Evolutionary conservation across 2,329 filamentous ascomycete genomes (phyloP).

Genomic region (Arthrobotrys megalospora): DNA sequence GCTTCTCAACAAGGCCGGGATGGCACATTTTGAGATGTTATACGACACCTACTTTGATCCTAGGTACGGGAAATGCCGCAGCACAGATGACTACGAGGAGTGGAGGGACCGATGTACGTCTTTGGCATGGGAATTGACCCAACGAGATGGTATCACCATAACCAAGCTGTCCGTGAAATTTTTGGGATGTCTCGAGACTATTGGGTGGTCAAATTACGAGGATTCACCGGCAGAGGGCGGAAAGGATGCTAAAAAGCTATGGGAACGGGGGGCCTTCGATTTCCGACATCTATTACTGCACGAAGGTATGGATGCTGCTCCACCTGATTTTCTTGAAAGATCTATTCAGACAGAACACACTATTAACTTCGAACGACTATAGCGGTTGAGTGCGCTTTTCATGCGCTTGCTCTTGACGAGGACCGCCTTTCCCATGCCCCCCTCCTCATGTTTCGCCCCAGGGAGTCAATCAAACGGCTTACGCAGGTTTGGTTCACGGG

Average conservation of each 20-base stretch:
- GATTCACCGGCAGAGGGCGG: neutral
- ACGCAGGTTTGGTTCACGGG: slow-evolving; percentile 71
- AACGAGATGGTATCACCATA: slow-evolving; percentile 7
- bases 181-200: slow-evolving; percentile 57
- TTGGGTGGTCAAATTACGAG: slow-evolving; percentile 52
- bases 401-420: slow-evolving; percentile 75
- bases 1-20: slow-evolving; percentile 72
- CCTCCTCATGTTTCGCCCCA: slow-evolving; percentile 48
- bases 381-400: slow-evolving; percentile 74
- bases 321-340: neutral
- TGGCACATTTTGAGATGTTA: slow-evolving; percentile 73
- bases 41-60: slow-evolving; percentile 70
- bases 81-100: slow-evolving; percentile 42
- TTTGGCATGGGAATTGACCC: slow-evolving; percentile 16
- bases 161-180: slow-evolving; percentile 41
- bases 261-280: slow-evolving; percentile 39
- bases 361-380: slow-evolving; percentile 62
- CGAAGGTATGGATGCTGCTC: slow-evolving; percentile 25
- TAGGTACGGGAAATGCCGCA: slow-evolving; percentile 33
- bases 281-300: slow-evolving; percentile 44
- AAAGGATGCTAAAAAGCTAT: slow-evolving; percentile 34
- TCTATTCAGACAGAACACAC: neutral
- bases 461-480: slow-evolving; percentile 24
- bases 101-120: slow-evolving; percentile 28
- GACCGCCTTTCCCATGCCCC: slow-evolving; percentile 66